Conservation (phyloP, 179 eudicot genomes). For the Carnegiea gigantea region DNA sequence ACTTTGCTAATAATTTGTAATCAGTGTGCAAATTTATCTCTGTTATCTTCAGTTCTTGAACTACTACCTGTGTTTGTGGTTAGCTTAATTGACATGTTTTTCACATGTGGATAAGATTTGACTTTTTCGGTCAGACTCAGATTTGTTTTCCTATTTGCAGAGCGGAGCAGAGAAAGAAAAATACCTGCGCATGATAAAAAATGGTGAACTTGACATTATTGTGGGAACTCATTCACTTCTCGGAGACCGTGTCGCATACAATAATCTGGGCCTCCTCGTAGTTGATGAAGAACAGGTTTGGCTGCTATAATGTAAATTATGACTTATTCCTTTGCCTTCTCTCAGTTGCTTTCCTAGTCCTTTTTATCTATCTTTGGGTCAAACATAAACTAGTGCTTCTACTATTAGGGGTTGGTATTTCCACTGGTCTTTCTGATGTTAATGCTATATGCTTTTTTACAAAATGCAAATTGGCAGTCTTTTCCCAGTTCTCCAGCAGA, state of each 20-base stretch:
- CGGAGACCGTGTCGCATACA: constrained; percentile 81
- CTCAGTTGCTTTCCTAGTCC: too few relatives aligned
- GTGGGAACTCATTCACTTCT: constrained; percentile 96
- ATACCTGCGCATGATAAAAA: constrained; percentile 61
- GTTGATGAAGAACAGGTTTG: constrained; percentile 98
- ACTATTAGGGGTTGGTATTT: too few relatives aligned
- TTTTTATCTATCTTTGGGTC: too few relatives aligned
- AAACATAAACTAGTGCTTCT: too few relatives aligned
- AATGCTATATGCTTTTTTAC: too few relatives aligned
- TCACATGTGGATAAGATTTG: not conserved
- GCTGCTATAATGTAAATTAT: not conserved
- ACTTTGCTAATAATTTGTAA: not conserved
- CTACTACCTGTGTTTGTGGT: not conserved
- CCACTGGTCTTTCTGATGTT: too few relatives aligned
- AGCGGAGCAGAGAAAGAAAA: constrained; percentile 84
- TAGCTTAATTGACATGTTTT: not conserved
- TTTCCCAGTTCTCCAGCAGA: too few relatives aligned
- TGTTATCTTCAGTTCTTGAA: not conserved
- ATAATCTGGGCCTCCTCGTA: constrained; percentile 88
- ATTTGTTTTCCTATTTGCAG: constrained; percentile 43
- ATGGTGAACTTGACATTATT: constrained; percentile 73
- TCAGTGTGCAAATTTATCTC: not conserved
- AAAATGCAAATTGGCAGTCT: too few relatives aligned
- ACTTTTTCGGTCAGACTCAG: constrained; percentile 10
- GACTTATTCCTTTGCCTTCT: too few relatives aligned